Base-by-base conservation (phyloP, 192 early-diverging fungal species). In the Phlyctochytrium bullatum region DNA sequence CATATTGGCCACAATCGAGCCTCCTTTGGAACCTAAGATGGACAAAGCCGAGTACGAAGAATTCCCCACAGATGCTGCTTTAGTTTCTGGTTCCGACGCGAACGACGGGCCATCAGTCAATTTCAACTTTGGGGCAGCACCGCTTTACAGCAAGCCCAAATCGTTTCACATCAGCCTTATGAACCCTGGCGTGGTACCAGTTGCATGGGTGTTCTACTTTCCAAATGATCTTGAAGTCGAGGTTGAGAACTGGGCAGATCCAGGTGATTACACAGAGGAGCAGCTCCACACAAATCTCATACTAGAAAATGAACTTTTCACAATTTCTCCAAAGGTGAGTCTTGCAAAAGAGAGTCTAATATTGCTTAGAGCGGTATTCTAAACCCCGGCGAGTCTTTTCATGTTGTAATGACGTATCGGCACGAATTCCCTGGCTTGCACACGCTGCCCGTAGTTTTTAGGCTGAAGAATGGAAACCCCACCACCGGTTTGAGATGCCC, bases 161-260 rank as follows among this genome's bases (percentile, higher is more conserved):
- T 66, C 71, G 16, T 60, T 82, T 47, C 69, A 80, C 36, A 31
- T 86, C 32, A 74, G 66, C 52, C 59, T 86, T 3, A 78, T 73
- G 35, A 86, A 86, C 62, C 66, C 71, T 29, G 82, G 84, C 4
- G 84, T 86, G 25, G 84, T 86, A 0, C 75, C 82, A 20, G 82
- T 86, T 1, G 84, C 84, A 31, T 86, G 84, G 84, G 71, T 72
- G 12, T 84, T 71, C 53, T 66, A 74, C 33, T 86, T 86, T 57
- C 84, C 80, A 0, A 83, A 84, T 62, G 84, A 86, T 67, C 66
- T 82, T 10, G 78, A 79, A 36, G 73, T 80, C 31, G 79, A 84
- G 58, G 74, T 86, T 36, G 84, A 86, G 57, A 71, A 76, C 28
- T 86, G 84, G 84, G 84, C 84, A 16, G 77, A 83, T 59, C 81